Evolutionary conservation across 306 rosid species (phyloP).

Genomic region (Lathyrus oleraceus): DNA sequence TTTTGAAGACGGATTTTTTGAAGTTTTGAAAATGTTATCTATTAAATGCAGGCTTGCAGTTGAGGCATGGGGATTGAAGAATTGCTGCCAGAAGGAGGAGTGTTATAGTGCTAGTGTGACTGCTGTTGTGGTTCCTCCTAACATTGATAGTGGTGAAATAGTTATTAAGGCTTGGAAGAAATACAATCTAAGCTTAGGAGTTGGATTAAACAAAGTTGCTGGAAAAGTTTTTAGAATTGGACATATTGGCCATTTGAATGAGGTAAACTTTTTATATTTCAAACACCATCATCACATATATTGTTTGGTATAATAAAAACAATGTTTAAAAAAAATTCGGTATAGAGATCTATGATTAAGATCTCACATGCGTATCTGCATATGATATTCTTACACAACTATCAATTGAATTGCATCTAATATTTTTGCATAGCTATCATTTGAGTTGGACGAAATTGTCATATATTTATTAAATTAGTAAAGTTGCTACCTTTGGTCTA

Average conservation of each 20-base stretch:
- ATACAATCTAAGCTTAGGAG: constrained; percentile 91
- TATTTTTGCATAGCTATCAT: too few relatives aligned
- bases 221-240: constrained; percentile 98
- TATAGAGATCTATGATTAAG: too few relatives aligned
- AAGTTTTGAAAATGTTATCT: not conserved
- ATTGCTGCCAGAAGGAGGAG: constrained; percentile 90
- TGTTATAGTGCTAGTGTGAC: constrained; percentile 89
- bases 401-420: too few relatives aligned
- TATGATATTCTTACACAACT: too few relatives aligned
- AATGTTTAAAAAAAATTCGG: too few relatives aligned
- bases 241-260: constrained; percentile 89
- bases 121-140: constrained; percentile 84
- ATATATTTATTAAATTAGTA: too few relatives aligned
- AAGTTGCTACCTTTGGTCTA: not conserved
- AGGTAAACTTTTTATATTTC: constrained; percentile 51
- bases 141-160: constrained; percentile 81
- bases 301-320: too few relatives aligned
- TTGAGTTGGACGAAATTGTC: too few relatives aligned
- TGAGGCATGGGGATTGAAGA: constrained; percentile 99
- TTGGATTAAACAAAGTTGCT: constrained; percentile 90
- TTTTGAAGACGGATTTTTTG: not conserved
- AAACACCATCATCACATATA: not conserved
- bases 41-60: constrained; percentile 73
- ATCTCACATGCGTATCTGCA: too few relatives aligned
- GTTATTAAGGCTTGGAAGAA: constrained; percentile 87